phyloP scores from a whole-genome alignment of 225 moss, liverwort and hornwort genomes.

The Sphagnum tenellum region DNA sequence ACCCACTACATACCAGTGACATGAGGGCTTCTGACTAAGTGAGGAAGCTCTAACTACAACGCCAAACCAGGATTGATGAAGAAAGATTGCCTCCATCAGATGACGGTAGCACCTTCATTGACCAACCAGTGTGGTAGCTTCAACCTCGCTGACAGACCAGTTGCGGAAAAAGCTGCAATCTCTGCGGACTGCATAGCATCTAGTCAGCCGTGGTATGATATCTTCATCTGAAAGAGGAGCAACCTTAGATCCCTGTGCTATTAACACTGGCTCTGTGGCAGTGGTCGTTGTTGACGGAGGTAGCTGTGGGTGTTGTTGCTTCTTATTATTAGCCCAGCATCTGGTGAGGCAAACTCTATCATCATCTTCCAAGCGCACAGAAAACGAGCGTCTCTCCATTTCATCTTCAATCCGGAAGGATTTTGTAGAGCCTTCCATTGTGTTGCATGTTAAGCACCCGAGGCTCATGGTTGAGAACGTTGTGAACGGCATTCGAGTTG shows the following conservation, averaged over 20 bases:
- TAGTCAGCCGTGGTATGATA: constrained; percentile 66
- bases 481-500: too few species aligned
- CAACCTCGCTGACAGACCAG: constrained; percentile 60
- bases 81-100: too few species aligned
- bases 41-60: too few species aligned
- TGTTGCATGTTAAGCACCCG: constrained; percentile 39
- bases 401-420: constrained; percentile 41
- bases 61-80: too few species aligned
- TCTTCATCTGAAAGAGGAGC: constrained; percentile 46
- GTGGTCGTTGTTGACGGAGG: background rate
- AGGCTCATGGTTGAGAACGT: constrained; percentile 24
- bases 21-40: too few species aligned
- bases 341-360: constrained; percentile 36
- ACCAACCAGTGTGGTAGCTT: constrained; percentile 12
- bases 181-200: constrained; percentile 85
- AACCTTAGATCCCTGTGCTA: constrained; percentile 23
- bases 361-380: constrained; percentile 27
- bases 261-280: constrained; percentile 12
- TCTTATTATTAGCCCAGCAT: constrained; percentile 7
- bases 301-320: too few species aligned
- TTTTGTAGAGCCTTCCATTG: constrained; percentile 34
- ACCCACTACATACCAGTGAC: too few species aligned
- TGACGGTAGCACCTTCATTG: too few species aligned
- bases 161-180: constrained; percentile 76
- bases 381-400: constrained; percentile 28